Base-by-base conservation (phyloP, 2,329 filamentous ascomycete genomes). In the Colletotrichum neosansevieriae region DNA sequence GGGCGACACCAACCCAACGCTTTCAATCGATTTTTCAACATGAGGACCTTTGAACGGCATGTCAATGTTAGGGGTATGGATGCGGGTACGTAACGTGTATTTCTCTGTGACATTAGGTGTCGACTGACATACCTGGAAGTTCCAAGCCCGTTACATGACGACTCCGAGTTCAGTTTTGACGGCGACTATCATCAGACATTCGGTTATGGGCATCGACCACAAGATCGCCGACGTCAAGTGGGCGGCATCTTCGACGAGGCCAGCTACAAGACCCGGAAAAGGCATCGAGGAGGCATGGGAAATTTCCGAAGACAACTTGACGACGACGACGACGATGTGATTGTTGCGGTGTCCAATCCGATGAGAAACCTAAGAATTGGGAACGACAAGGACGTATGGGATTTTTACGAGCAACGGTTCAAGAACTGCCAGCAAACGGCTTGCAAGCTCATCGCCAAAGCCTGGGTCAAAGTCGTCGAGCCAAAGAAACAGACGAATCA, bases 401-500 rank as follows among this genome's bases (percentile, higher is more conserved):
- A 81, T 9, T 90, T 90, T 70, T 91, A 92, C 71, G 82, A 86
- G 54, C 82, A 85, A 45, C 81, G 88, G 1, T 89, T 93, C 75
- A 88, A 86, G 70, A 86, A 86, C 66, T 86, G 91, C 72, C 91
- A 94, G 73, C 92, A 94, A 73, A 86, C 88, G 2, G 87, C 89
- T 6, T 91, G 90, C 79, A 94, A 94, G 77, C 80, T 89, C 29
- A 89, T 94, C 59, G 89, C 89, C 38, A 94, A 94, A 76, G 89
- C 88, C 11, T 94, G 91, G 88, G 89, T 94, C 67, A 93, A 93
- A 74, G 84, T 88, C 2, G 88, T 94, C 2, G 91, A 92, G 73
- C 92, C 92, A 0, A 93, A 92, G 79, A 94, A 94, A 77, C 91
- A 93, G 77, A 90, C 90, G 0, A 90, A 87, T 17, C 89, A 92